Conservation (phyloP, 495 filamentous ascomycete species). For the Neurospora sp. region DNA sequence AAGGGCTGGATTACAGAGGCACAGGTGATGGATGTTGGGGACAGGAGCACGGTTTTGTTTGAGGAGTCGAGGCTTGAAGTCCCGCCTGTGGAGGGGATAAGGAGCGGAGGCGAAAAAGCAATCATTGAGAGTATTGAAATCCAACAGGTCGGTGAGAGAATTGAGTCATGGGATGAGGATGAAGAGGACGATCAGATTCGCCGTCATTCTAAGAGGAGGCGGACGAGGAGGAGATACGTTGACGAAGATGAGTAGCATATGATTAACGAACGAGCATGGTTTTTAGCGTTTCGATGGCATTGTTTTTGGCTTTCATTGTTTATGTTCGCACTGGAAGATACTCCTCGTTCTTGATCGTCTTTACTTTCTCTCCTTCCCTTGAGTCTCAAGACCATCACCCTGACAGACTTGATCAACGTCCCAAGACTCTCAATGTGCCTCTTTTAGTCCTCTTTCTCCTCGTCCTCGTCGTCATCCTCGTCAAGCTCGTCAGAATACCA, state of each 20-base stretch:
- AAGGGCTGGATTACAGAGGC: slow-evolving; percentile 34
- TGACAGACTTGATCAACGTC: not conserved
- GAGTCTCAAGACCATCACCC: not conserved
- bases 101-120: not conserved
- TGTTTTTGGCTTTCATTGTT: not conserved
- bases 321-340: not conserved
- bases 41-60: not conserved
- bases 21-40: slow-evolving; percentile 27
- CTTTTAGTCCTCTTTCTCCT: slow-evolving; percentile 21
- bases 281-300: not conserved
- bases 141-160: not conserved
- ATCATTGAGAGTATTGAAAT: not conserved
- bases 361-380: not conserved
- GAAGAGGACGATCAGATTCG: not conserved
- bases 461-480: slow-evolving; percentile 19
- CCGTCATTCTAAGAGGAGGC: not conserved
- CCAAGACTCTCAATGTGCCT: not conserved
- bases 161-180: not conserved
- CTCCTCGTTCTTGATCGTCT: not conserved
- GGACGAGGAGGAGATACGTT: not conserved
- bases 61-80: not conserved
- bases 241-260: not conserved
- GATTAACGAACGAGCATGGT: not conserved
- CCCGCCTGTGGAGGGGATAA: not conserved
- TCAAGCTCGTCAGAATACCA: not conserved